Evolutionary conservation across 2,329 filamentous ascomycete species (phyloP), one percentile per base, ranked within the genome.

Genomic region (Xylariaceae sp.): DNA sequence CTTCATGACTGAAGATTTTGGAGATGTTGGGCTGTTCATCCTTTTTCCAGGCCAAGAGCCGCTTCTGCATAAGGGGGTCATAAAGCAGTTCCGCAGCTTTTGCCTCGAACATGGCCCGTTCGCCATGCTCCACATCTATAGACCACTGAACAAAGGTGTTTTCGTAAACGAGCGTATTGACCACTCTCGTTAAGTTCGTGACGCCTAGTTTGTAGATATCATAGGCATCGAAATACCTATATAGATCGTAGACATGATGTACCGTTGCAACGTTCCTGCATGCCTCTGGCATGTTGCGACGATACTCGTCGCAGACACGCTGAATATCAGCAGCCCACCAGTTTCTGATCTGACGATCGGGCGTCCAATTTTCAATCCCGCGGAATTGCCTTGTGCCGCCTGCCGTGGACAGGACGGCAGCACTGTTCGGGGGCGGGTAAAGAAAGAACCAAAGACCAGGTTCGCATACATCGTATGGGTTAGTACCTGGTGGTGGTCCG

Each of bases 151-250:
- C 68, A 9, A 67, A 62, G 37, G 63, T 54, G 31, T 77, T 78
- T 61, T 78, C 74, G 12, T 69, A 67, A 41, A 62, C 64, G 1
- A 79, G 62, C 6, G 71, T 69, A 32, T 72, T 70, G 44, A 78
- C 60, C 35, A 80, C 68, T 30, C 74, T 74, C 72, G 73, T 77
- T 9, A 80, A 66, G 57, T 81, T 81, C 56, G 73, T 66, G 0
- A 73, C 74, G 6, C 78, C 78, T 9, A 72, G 67, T 37, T 69
- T 47, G 63, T 76, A 80, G 31, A 81, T 66, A 48, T 80, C 78
- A 7, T 64, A 55, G 1, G 72, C 69, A 58, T 80, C 78, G 47
- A 76, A 81, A 59, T 75, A 80, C 1, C 65, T 60, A 67, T 74
- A 79, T 27, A 80, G 64, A 30, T 76, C 72, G 37, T 71, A 69